Base-by-base conservation (phyloP, 1,139 yeast genomes). In the Hemisphaericaspora lyxosophila region DNA sequence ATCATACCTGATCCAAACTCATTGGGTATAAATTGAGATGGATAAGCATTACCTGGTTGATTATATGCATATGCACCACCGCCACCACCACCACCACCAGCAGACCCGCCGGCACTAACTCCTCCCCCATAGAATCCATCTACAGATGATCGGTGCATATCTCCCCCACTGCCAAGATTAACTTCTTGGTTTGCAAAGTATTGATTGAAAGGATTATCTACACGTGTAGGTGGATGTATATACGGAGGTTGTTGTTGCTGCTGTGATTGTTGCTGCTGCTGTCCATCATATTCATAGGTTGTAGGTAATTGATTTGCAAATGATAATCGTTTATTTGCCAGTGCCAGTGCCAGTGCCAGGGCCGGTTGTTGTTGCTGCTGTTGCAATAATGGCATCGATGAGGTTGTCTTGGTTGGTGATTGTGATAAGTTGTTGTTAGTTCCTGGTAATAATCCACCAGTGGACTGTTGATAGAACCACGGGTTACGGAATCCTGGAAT, bases 231-330 rank as follows among this genome's bases (percentile, higher is more conserved):
- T 7, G 77, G 76, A 34, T 67, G 67, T 16, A 69, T 57, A 40
- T 55, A 62, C 11, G 69, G 70, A 1, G 65, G 62, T 1, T 49
- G 53, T 31, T 26, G 35, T 46, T 17, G 43, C 28, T 19, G 48
- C 19, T 19, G 25, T n/a, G 17, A 23, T 16, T 31, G 34, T 18
- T 27, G 36, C 17, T 26, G 55, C 16, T 46, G 47, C 26, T 51
- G 52, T 31, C 49, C 54, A 17, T 61, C 69, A 39, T 67, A 54
- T 51, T 77, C 82, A 49, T 73, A 76, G 1, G 82, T 77, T 3
- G 75, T 69, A 20, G 81, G 80, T 14, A 76, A 58, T 42, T 69
- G 73, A 48, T 67, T 70, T 12, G 75, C 67, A 44, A 68, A 70
- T 40, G 61, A 64, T 57, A 49, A 67, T 48, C 69, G 66, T 42